These are phyloP conservation scores for Dactylella cylindrospora DNA, from an alignment of 2,329 filamentous ascomycete genomes.

Conservation along the genomic window DNA sequence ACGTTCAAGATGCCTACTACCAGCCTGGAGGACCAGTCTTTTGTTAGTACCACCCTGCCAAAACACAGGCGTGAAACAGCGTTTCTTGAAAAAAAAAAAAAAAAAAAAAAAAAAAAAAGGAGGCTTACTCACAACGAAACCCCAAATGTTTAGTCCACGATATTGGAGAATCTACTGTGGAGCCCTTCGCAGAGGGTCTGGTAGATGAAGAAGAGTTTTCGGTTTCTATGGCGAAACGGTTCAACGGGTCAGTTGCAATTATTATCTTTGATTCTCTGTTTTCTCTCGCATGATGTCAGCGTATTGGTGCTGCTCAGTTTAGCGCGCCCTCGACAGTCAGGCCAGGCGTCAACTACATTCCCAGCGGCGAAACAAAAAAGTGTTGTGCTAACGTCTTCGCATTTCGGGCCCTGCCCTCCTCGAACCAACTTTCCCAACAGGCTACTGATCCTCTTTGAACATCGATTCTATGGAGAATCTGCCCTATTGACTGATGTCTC, in stretches of 20 bases:
- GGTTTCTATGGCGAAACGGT: slow-evolving; percentile 43
- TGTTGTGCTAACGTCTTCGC: slow-evolving; percentile 10
- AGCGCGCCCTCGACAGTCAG: no score
- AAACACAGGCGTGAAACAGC: no score
- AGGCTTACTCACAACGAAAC: no score
- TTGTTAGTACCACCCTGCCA: slow-evolving; percentile 44
- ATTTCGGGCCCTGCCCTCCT: no score
- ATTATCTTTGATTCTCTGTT: slow-evolving; percentile 5
- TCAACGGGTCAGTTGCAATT: slow-evolving; percentile 42
- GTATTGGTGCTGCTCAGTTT: no score
- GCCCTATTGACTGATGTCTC: slow-evolving; percentile 48
- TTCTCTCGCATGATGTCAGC: no score
- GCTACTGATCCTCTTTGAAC: slow-evolving; percentile 47
- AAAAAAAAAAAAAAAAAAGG: no score
- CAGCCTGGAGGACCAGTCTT: slow-evolving; percentile 47
- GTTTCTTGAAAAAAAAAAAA: no score
- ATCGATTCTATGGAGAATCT: slow-evolving; percentile 54
- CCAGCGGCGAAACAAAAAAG: not conserved
- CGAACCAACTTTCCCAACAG: slow-evolving; percentile 8
- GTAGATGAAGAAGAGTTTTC: slow-evolving; percentile 41
- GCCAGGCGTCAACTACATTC: no score
- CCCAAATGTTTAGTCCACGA: slow-evolving; percentile 46
- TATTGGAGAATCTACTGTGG: slow-evolving; percentile 45
- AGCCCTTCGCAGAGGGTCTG: slow-evolving; percentile 28
- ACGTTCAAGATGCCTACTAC: slow-evolving; percentile 48